Percentiles rank a stretch among this genome's conserved stretches.
Evolutionary conservation across 2,329 filamentous ascomycete species (phyloP).

Genomic region (Neofusicoccum laricinum): DNA sequence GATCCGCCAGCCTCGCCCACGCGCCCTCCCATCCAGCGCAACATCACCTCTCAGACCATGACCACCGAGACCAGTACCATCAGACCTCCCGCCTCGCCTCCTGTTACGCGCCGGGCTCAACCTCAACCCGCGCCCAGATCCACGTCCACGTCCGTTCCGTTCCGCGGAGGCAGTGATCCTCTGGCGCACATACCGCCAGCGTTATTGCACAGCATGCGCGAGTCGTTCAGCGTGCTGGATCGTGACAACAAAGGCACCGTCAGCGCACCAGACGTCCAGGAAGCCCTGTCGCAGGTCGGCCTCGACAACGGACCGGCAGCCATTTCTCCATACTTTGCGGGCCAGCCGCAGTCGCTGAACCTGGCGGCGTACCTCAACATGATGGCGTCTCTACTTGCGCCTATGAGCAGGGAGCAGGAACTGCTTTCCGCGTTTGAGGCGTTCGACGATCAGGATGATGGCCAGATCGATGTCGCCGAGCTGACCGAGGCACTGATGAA

Average conservation of each 20-base stretch:
- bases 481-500: slow-evolving; percentile 69
- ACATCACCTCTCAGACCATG: slow-evolving; percentile 14
- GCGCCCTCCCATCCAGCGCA: slow-evolving; percentile 26
- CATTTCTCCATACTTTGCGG: slow-evolving; percentile 79
- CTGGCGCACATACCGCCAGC: slow-evolving; percentile 74
- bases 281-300: slow-evolving; percentile 84
- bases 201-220: slow-evolving; percentile 82
- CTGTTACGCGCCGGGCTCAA: slow-evolving; percentile 35
- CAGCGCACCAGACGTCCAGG: slow-evolving; percentile 76
- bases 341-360: slow-evolving; percentile 68
- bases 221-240: slow-evolving; percentile 92
- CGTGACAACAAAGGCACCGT: slow-evolving; percentile 82
- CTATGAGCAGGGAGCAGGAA: slow-evolving; percentile 74
- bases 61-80: slow-evolving; percentile 10
- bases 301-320: slow-evolving; percentile 70
- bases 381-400: slow-evolving; percentile 69
- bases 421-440: slow-evolving; percentile 87
- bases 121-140: slow-evolving; percentile 25
- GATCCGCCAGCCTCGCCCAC: slow-evolving; percentile 31
- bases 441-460: slow-evolving; percentile 93
- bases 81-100: slow-evolving; percentile 21
- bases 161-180: slow-evolving; percentile 29
- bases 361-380: slow-evolving; percentile 84
- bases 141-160: slow-evolving; percentile 19
- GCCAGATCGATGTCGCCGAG: slow-evolving; percentile 81